phyloP scores from a whole-genome alignment of 2,329 filamentous ascomycete genomes.

The Phyllosticta citriasiana region DNA sequence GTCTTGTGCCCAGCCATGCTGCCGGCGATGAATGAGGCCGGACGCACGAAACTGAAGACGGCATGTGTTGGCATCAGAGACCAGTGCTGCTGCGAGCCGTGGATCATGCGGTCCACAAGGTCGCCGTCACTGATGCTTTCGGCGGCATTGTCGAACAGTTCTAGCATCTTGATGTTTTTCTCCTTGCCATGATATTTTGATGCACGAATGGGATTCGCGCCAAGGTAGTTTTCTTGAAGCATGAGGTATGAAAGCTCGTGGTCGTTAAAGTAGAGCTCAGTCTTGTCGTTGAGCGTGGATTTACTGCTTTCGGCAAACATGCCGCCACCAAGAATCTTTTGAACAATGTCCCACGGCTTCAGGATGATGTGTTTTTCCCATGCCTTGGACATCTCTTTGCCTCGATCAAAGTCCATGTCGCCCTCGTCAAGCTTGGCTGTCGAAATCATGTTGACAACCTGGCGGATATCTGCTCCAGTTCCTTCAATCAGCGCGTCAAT shows the following conservation, averaged over 20 bases:
- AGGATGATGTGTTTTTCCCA: constrained; percentile 97
- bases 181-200: constrained; percentile 55
- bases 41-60: constrained; percentile 86
- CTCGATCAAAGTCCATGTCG: constrained; percentile 71
- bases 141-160: constrained; percentile 77
- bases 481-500: constrained; percentile 93
- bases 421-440: constrained; percentile 82
- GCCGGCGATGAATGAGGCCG: constrained; percentile 78
- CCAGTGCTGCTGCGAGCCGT: constrained; percentile 97
- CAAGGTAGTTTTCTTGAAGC: constrained; percentile 96
- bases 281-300: constrained; percentile 89
- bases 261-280: constrained; percentile 98
- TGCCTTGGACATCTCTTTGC: constrained; percentile 89
- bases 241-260: constrained; percentile 96
- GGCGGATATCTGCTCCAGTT: constrained; percentile 88
- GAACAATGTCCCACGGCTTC: constrained; percentile 96
- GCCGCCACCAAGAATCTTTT: constrained; percentile 80
- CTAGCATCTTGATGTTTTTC: constrained; percentile 69
- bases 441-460: constrained; percentile 97
- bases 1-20: constrained; percentile 57
- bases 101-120: constrained; percentile 94
- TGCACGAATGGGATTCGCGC: constrained; percentile 62
- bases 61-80: constrained; percentile 95
- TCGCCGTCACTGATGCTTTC: constrained; percentile 97
- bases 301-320: constrained; percentile 79